These are phyloP conservation scores for Pilasporangium apinafurcum DNA, from an alignment of 352 stramenopile species.

Conservation along the genomic window DNA sequence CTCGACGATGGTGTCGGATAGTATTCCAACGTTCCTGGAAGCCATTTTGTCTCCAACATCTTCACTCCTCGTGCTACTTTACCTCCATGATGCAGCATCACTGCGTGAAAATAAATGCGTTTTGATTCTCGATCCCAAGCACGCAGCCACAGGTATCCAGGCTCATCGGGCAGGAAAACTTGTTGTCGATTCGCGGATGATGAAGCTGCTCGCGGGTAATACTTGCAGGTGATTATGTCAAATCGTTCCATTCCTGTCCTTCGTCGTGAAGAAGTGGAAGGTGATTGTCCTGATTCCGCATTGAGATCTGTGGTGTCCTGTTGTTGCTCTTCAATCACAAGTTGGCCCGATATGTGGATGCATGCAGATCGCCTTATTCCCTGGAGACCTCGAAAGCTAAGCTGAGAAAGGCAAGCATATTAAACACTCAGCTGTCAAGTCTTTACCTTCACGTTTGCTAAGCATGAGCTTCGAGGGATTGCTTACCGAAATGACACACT, in stretches of 20 bases:
- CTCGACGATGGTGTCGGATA: conserved; percentile 31
- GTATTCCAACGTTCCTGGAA: conserved; percentile 40
- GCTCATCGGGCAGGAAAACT: conserved; percentile 18
- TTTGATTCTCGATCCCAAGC: conserved; percentile 5
- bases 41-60: conserved; percentile 29
- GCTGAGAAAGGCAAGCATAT: neutral
- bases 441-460: neutral
- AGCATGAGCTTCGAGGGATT: neutral
- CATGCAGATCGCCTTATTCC: neutral
- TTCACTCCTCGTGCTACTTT: conserved; percentile 3
- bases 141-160: conserved; percentile 39
- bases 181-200: neutral
- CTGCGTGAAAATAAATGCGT: conserved; percentile 26
- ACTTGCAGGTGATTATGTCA: conserved; percentile 17
- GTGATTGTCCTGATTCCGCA: neutral
- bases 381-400: conserved; percentile 3
- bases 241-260: conserved; percentile 19
- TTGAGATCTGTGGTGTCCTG: neutral
- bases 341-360: neutral
- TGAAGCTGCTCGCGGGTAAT: neutral
- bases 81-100: conserved; percentile 22
- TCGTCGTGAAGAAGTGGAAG: neutral
- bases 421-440: neutral
- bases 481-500: conserved; percentile 25
- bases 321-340: conserved; percentile 7